A percentile compares a stretch with the other conserved stretches of the same genome.
These are phyloP conservation scores for Daedaleopsis sinensis DNA, from an alignment of 768 basidiomycete species.

Conservation along the genomic window DNA sequence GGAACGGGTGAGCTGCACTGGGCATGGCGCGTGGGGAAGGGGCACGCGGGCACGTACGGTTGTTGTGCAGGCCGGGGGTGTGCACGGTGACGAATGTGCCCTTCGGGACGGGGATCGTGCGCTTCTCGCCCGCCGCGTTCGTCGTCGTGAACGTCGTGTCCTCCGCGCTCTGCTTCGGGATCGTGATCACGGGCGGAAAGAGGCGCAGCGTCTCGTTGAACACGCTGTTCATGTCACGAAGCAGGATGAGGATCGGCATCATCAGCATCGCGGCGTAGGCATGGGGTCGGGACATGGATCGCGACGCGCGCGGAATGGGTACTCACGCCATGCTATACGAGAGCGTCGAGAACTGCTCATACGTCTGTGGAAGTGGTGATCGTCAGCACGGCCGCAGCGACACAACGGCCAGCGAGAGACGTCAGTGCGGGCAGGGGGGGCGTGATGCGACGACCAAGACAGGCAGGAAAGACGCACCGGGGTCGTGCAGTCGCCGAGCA, in stretches of 20 bases:
- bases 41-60: constrained; percentile 29
- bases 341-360: constrained; percentile 32
- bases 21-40: neutral
- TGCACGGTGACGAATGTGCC: constrained; percentile 31
- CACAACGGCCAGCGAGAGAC: too few relatives aligned
- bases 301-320: neutral
- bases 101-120: constrained; percentile 29
- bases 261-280: too few relatives aligned
- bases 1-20: neutral
- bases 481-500: constrained; percentile 28
- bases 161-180: constrained; percentile 32
- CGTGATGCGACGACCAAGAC: too few relatives aligned
- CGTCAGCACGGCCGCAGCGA: neutral
- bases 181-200: constrained; percentile 32
- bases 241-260: neutral
- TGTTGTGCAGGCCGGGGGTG: constrained; percentile 36
- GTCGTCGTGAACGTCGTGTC: constrained; percentile 31
- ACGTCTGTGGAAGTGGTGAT: constrained; percentile 21
- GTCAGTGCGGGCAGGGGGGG: neutral
- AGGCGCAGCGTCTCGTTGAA: constrained; percentile 39
- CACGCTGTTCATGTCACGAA: constrained; percentile 21
- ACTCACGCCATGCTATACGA: constrained; percentile 30
- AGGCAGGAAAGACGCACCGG: constrained; percentile 26
- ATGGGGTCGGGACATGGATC: too few relatives aligned
- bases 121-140: constrained; percentile 30